Evolutionary conservation across 78 protist species (phyloP).

Genomic region (Dictyostelium capitatum): DNA sequence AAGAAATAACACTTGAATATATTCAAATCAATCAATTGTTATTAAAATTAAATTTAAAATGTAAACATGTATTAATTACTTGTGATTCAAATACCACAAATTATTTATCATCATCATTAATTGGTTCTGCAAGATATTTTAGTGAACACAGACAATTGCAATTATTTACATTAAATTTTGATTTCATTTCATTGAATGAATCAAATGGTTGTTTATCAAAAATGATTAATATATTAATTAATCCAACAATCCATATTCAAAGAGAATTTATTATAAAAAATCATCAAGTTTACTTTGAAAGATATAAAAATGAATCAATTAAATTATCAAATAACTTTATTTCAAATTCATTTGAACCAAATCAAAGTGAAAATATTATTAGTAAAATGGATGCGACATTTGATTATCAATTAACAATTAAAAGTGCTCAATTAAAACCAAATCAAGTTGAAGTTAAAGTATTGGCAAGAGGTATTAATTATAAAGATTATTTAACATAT

Average conservation of each 20-base stretch:
- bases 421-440: not conserved
- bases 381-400: not conserved
- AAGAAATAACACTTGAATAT: slow-evolving; percentile 14
- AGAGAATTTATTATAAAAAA: slow-evolving; percentile 6
- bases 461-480: slow-evolving; percentile 7
- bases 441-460: slow-evolving; percentile 34
- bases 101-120: not conserved
- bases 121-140: slow-evolving; percentile 8
- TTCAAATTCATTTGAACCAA: slow-evolving; percentile 1
- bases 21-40: slow-evolving; percentile 13
- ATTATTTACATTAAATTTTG: slow-evolving; percentile 5
- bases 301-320: not conserved
- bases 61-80: slow-evolving; percentile 5
- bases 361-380: not conserved
- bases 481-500: not conserved
- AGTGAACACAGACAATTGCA: not conserved
- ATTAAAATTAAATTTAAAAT: not conserved
- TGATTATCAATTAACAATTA: not conserved
- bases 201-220: not conserved
- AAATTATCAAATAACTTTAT: not conserved
- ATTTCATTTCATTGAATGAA: not conserved
- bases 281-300: not conserved
- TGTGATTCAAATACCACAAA: not conserved
- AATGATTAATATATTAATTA: not conserved
- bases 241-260: not conserved